Percentiles rank a stretch among this genome's conserved stretches.
These are phyloP conservation scores for Hura crepitans DNA, from an alignment of 441 rosid species.

Conservation along the genomic window DNA sequence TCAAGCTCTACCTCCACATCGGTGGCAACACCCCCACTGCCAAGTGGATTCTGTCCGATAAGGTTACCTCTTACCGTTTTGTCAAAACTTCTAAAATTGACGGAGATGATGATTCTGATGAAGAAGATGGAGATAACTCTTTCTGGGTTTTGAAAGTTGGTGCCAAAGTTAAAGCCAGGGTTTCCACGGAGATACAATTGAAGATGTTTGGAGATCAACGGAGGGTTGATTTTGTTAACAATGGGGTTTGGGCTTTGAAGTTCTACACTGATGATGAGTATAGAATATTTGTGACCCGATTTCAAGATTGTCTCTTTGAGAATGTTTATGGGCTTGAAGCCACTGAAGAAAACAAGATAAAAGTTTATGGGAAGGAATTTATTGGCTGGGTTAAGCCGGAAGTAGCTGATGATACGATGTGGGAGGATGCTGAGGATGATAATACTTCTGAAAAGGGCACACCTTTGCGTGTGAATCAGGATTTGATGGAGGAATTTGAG, in stretches of 20 bases:
- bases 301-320: constrained; percentile 77
- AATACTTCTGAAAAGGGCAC: constrained; percentile 43
- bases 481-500: constrained; percentile 73
- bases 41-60: constrained; percentile 83
- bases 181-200: constrained; percentile 60
- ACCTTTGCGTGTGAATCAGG: constrained; percentile 53
- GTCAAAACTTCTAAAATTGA: constrained; percentile 23
- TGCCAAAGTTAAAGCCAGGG: constrained; percentile 53
- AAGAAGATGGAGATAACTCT: constrained; percentile 29
- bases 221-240: constrained; percentile 76
- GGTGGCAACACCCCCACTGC: constrained; percentile 84
- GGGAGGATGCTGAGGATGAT: constrained; percentile 87
- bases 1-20: constrained; percentile 75
- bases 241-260: constrained; percentile 85
- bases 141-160: constrained; percentile 72
- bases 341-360: constrained; percentile 68
- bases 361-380: constrained; percentile 85
- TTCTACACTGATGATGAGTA: constrained; percentile 58
- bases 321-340: constrained; percentile 68
- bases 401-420: constrained; percentile 84
- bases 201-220: constrained; percentile 65
- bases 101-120: constrained; percentile 42
- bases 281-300: constrained; percentile 41
- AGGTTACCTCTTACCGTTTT: constrained; percentile 50
- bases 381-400: constrained; percentile 89